A percentile compares a stretch with the other conserved stretches of the same genome.
Evolutionary conservation across 495 filamentous ascomycete species (phyloP).

Genomic region (Hyaloscypha finlandica): DNA sequence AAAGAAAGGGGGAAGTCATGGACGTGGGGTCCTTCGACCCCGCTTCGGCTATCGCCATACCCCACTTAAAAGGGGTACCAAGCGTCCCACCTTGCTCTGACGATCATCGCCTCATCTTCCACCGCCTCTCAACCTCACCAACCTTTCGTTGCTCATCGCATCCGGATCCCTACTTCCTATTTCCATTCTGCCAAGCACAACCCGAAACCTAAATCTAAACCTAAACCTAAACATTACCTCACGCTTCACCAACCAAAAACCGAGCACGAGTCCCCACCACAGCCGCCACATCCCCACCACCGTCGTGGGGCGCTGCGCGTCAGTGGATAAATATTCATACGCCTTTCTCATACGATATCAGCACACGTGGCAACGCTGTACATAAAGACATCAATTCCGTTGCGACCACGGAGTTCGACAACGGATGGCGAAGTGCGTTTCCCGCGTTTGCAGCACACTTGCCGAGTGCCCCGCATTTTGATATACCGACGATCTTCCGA

Average conservation of each 20-base stretch:
- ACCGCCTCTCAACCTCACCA: not conserved
- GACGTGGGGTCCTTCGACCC: not conserved
- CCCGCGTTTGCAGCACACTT: not conserved
- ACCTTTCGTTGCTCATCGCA: not conserved
- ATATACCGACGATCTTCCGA: not conserved
- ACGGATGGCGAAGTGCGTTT: not conserved
- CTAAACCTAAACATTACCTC: not conserved
- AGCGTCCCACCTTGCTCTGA: not conserved
- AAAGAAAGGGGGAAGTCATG: not conserved
- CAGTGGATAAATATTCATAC: not conserved
- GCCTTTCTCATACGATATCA: not conserved
- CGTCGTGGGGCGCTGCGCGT: not conserved
- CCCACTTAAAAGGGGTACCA: not conserved
- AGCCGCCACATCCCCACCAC: not conserved
- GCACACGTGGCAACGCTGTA: not conserved
- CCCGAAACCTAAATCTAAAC: not conserved
- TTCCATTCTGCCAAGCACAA: not conserved
- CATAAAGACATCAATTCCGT: not conserved
- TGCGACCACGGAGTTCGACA: not conserved
- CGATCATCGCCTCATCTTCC: not conserved
- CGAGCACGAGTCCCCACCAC: not conserved
- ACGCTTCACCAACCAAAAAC: not conserved
- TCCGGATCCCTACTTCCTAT: not conserved
- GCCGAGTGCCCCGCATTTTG: not conserved
- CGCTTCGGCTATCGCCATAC: not conserved